Base-by-base conservation (phyloP, 169 alveolate species). In the Eimeria necatrix region DNA sequence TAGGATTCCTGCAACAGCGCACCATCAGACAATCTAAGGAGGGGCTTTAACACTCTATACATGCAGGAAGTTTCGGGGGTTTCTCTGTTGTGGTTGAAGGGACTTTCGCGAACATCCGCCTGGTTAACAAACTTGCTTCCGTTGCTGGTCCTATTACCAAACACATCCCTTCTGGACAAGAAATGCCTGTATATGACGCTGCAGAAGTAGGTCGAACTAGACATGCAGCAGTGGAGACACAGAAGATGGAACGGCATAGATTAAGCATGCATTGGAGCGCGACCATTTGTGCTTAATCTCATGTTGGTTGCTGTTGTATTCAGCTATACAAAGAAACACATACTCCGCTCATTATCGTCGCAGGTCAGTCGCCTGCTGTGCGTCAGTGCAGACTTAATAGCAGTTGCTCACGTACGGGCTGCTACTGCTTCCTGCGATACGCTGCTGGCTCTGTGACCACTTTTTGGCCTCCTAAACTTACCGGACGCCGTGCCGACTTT, bases 31-130 rank as follows among this genome's bases (percentile, higher is more conserved):
- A 32, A 32, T 32, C 41, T 32, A 32, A 2, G 41, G 41, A 0
- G 41, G 41, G 41, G 41, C 41, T 32, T 32, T 32, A 32, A 32
- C 41, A 32, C 41, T 32, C 41, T 32, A 32, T 32, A 2, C 41
- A 32, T 32, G 41, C 41, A 32, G 41, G 41, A 32, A 56, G 12
- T 56, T 56, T 56, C 22, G 68, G 68, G 41, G 41, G 41, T 32
- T 32, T 84, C 87, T 3, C 96, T 99, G 95, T 18, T 49, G 52
- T 59, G 74, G 46, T 48, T 32, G 4, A 26, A 83, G 99, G 99
- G 26, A 98, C 99, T 1, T 99, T 99, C 95, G 99, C 99, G 41
- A 99, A 99, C 96, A 98, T 98, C 53, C 97, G 99, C 89, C 97
- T 99, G 81, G 96, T 98, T 81, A 99, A 99, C 97, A 97, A 98